Base-by-base conservation (phyloP, 257 asterid species). In the Petunia secreta region DNA sequence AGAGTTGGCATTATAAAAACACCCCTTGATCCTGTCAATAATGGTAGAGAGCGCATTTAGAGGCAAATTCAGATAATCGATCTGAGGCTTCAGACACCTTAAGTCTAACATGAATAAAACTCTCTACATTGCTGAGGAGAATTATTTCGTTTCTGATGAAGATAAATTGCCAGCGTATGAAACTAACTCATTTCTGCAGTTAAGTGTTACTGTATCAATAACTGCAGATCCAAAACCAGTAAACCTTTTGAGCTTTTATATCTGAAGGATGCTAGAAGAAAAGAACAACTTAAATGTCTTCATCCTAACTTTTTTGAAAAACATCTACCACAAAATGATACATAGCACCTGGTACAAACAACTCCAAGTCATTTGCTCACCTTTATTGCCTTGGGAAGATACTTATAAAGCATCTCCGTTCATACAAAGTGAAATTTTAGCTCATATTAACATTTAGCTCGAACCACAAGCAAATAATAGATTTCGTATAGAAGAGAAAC, bases 21-120 rank as follows among this genome's bases (percentile, higher is more conserved):
- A 34, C 48, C 10, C 0, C 7, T 73, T 50, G 62, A 73, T 37
- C 62, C 46, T 48, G 6, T 25, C 46, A 73, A 50, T 50, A 73
- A 73, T 36, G 36, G 62, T 13, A 73, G 14, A 71, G 44, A 73
- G 46, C 0, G 10, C 13, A 34, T 34, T 73, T 48, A 71, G 77
- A 71, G 25, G 1, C 34, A 48, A 50, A 34, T 5, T 48, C 36
- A 36, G 62, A 6, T 73, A 11, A 50, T 71, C 34, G 25, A 25
- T 13, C 62, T 50, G 44, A 71, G 57, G 62, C 34, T 69, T 69
- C 77, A 46, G 15, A 8, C 41, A 46, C 59, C 77, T 9, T 69
- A 69, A 44, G 77, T 69, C 59, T 46, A 69, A 57, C 58, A 69
- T 46, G 76, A 46, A 69, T 16, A 69, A 46, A 69, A 69, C 59